Conservation (phyloP, 176 grass and related monocot species). For the Tuctoria greenei region DNA sequence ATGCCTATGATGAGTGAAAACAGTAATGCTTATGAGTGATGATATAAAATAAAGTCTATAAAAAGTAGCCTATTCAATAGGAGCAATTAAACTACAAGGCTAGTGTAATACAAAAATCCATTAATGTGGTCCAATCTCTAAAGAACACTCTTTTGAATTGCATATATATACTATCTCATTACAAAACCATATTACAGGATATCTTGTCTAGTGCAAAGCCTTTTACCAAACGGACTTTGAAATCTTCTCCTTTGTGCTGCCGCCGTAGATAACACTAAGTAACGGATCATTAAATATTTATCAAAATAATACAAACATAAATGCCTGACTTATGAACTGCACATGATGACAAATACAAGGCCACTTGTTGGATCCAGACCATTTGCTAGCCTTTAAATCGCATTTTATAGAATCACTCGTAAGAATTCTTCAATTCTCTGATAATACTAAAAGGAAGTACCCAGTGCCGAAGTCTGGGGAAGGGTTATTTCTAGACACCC, state of each 20-base stretch:
- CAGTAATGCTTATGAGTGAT: background rate
- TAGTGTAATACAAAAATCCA: background rate
- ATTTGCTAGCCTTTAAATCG: background rate
- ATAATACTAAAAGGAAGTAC: too few relatives aligned
- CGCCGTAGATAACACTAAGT: background rate
- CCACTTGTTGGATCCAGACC: background rate
- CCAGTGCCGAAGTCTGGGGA: too few relatives aligned
- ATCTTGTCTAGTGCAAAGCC: background rate
- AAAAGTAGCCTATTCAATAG: background rate
- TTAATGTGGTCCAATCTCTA: background rate
- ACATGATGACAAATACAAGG: background rate
- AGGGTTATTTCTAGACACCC: too few relatives aligned
- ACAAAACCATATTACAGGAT: too few relatives aligned
- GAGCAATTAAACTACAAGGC: background rate
- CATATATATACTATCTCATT: background rate
- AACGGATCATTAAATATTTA: background rate
- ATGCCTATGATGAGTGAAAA: background rate
- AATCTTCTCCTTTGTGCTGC: background rate
- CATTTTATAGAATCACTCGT: background rate
- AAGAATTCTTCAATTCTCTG: constrained; percentile 3
- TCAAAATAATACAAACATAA: background rate
- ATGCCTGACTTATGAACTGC: background rate
- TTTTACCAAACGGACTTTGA: background rate
- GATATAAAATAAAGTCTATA: background rate
- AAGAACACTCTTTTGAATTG: background rate